Conservation (phyloP, 768 basidiomycete species). For the Macrolepiota albuminosa region DNA sequence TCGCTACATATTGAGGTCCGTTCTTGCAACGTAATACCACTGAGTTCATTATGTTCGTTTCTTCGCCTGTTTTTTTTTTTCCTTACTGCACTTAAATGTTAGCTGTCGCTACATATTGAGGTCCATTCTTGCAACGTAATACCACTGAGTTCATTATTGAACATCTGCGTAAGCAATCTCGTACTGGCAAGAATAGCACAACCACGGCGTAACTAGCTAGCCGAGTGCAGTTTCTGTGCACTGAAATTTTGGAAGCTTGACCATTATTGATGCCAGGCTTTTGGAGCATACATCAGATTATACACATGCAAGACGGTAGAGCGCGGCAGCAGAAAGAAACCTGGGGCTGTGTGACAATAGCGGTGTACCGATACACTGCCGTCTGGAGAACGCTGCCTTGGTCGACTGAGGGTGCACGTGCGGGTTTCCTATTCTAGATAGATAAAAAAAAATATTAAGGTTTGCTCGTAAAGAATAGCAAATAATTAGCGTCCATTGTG, state of each 20-base stretch:
- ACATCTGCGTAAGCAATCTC: neutral
- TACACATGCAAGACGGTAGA: neutral
- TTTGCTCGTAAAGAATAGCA: too few species aligned
- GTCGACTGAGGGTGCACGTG: too few species aligned
- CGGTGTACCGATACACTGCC: neutral
- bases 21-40: slow-evolving; percentile 1
- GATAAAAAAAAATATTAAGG: too few species aligned
- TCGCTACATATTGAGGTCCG: neutral
- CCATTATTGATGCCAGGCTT: neutral
- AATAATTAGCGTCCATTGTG: too few species aligned
- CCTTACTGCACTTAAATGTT: neutral
- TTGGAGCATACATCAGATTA: neutral
- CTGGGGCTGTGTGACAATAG: neutral
- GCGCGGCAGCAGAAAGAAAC: neutral
- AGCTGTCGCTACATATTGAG: neutral
- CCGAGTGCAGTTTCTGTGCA: neutral
- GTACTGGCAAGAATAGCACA: neutral
- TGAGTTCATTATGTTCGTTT: slow-evolving; percentile 2
- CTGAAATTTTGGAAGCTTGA: too few species aligned
- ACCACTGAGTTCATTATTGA: neutral
- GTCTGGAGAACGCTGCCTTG: too few species aligned
- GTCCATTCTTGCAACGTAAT: neutral
- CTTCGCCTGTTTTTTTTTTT: neutral
- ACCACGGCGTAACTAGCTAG: neutral
- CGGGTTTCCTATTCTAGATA: too few species aligned